Base-by-base conservation (phyloP, 1,139 yeast genomes). In the Kluyveromyces marxianus region DNA sequence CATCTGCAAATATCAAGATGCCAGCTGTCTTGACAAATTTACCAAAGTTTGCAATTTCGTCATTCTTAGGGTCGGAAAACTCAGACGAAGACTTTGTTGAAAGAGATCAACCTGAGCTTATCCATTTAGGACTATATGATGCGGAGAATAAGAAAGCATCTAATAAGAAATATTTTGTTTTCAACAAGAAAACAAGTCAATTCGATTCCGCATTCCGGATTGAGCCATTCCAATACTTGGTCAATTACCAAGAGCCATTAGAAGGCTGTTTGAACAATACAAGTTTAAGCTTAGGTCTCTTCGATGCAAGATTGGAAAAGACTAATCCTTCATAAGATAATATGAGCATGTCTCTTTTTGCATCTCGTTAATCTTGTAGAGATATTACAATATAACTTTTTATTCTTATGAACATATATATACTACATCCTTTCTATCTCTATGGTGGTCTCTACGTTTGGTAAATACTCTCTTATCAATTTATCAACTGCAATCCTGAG, bases 271-370 rank as follows among this genome's bases (percentile, higher is more conserved):
- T 61, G 44, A 62, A 62, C 39, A 58, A 60, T 40, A 51, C 65
- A 4, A 57, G 62, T 37, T 44, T 60, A 31, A 84, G 83, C 57
- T 67, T 89, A 46, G 82, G 84, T 51, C 67, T 83, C 48, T 88
- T 90, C 61, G 92, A 84, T 54, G 82, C 92, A 1, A 77, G 81
- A 43, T 70, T 79, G 10, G 87, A 87, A 39, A 76, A 72, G 52
- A 82, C 79, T 56, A 85, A 86, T 55, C 90, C 89, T 1, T 69
- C 73, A 44, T 75, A 58, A 27, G 35, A 14, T 3, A 7, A 32
- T 29, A 10, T 35, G 26, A n/a, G 27, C 5, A 35, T 6, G 37
- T 14, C 25, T 10, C 25, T 14, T 14, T 14, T 14, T 14, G 21
- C 21, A 14, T 14, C 21, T 14, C 21, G 21, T 14, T 14, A 14